Evolutionary conservation across 192 early-diverging fungal species (phyloP), one percentile per base, ranked within the genome.

Genomic region (Mortierella hygrophila): DNA sequence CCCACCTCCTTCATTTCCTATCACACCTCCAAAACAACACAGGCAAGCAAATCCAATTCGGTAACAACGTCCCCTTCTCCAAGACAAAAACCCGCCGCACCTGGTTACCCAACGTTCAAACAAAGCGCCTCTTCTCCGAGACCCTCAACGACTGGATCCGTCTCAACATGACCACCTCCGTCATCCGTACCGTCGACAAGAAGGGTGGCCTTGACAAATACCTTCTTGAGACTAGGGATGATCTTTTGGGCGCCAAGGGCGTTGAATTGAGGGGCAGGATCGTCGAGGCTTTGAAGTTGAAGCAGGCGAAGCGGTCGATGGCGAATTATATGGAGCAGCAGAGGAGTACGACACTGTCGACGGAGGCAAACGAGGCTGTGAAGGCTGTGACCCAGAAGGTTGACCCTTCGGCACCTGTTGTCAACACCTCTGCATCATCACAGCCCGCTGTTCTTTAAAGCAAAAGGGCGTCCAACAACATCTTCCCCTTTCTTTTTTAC

Each of bases 181-280:
- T 94, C 6, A 85, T 96, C 18, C 93, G 95, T 40, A 94, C 94
- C 0, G 95, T 97, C 42, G 95, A 97, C 79, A 94, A 95, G 87
- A 95, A 96, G 89, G 96, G 96, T 35, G 96, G 96, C 5, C 81
- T 97, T 20, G 96, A 97, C 80, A 90, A 88, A 70, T 97, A 96
- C 79, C 78, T 97, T 52, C 87, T 96, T 41, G 86, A 90, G 49
- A 95, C 94, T 21, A 92, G 89, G 49, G 92, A 94, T 63, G 92
- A 94, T 75, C 91, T 95, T 15, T 90, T 96, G 76, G 91, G 83
- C 69, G 82, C 68, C 26, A 78, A 78, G 72, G 88, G 88, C 1
- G 32, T 85, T 35, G 79, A 85, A 38, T 46, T 88, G 63, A 76
- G 88, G 42, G 76, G 68, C 35, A 78, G 82, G 74, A 91, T 92